Conservation (phyloP, 345 rosid genomes). For the Citrus reticulata region DNA sequence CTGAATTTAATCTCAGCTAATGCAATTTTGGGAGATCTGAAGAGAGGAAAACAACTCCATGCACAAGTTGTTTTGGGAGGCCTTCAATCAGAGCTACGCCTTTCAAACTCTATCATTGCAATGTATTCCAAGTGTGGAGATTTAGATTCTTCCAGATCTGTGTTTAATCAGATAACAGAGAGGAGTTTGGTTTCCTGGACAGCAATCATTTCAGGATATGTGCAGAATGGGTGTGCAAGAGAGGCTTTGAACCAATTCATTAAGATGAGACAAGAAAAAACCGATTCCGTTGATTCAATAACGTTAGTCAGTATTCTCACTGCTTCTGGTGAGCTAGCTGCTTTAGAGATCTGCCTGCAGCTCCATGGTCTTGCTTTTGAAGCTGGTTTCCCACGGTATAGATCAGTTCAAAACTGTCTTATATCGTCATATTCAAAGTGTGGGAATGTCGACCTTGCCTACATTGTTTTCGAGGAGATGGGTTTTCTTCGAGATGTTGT, state of each 20-base stretch:
- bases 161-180: slow-evolving; percentile 27
- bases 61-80: slow-evolving; percentile 34
- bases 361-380: slow-evolving; percentile 35
- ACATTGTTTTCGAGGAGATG: slow-evolving; percentile 31
- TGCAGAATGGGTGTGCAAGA: slow-evolving; percentile 28
- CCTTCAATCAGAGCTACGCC: slow-evolving; percentile 20
- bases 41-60: slow-evolving; percentile 39
- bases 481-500: slow-evolving; percentile 29
- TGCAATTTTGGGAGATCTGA: slow-evolving; percentile 33
- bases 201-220: slow-evolving; percentile 37
- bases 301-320: slow-evolving; percentile 24
- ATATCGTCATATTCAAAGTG: slow-evolving; percentile 49
- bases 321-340: slow-evolving; percentile 32
- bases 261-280: slow-evolving; percentile 22
- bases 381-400: slow-evolving; percentile 20
- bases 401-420: slow-evolving; percentile 37
- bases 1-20: slow-evolving; percentile 37
- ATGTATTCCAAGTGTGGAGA: slow-evolving; percentile 49
- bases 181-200: slow-evolving; percentile 49
- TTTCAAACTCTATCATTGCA: slow-evolving; percentile 32
- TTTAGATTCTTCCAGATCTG: slow-evolving; percentile 30
- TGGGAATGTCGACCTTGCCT: slow-evolving; percentile 30
- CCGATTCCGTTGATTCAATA: slow-evolving; percentile 30
- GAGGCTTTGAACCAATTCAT: slow-evolving; percentile 36
- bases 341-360: slow-evolving; percentile 34